A percentile compares a stretch with the other conserved stretches of the same genome.
phyloP scores from a whole-genome alignment of 257 asterid genomes.

The Solanum medicagineum region DNA sequence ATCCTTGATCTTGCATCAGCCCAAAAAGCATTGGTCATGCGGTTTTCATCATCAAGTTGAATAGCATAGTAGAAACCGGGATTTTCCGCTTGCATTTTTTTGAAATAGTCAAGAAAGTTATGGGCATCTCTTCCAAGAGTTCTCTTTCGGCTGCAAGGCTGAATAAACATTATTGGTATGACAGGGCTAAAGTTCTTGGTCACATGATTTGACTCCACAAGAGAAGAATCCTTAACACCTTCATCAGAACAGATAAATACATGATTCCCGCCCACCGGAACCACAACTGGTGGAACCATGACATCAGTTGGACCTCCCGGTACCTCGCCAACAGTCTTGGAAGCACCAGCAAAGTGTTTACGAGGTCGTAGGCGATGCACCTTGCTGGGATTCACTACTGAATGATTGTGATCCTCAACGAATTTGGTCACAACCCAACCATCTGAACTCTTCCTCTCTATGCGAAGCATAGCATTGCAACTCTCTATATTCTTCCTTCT shows the following conservation, averaged over 20 bases:
- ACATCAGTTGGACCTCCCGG: conserved; percentile 29
- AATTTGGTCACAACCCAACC: conserved; percentile 65
- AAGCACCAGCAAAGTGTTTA: conserved; percentile 56
- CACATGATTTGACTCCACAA: conserved; percentile 30
- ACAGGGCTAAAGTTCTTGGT: conserved; percentile 24
- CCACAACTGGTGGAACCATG: conserved; percentile 17
- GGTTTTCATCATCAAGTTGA: conserved; percentile 66
- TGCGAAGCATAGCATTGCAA: conserved; percentile 55
- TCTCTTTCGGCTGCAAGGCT: conserved; percentile 46
- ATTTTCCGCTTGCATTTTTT: conserved; percentile 69
- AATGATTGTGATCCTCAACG: conserved; percentile 73
- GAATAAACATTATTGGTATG: conserved; percentile 36
- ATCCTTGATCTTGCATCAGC: conserved; percentile 77
- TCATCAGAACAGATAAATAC: conserved; percentile 28
- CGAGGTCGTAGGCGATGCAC: conserved; percentile 53
- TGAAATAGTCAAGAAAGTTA: conserved; percentile 60
- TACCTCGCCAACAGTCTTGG: conserved; percentile 28
- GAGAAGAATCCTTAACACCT: conserved; percentile 17
- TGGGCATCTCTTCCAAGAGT: conserved; percentile 68
- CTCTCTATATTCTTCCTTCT: conserved; percentile 46
- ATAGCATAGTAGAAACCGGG: conserved; percentile 73
- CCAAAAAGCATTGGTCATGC: conserved; percentile 70
- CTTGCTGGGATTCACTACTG: conserved; percentile 36
- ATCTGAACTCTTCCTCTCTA: conserved; percentile 37
- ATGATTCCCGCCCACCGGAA: conserved; percentile 36